Evolutionary conservation across 2,329 filamentous ascomycete species (phyloP).

Genomic region (Venturia aucupariae): DNA sequence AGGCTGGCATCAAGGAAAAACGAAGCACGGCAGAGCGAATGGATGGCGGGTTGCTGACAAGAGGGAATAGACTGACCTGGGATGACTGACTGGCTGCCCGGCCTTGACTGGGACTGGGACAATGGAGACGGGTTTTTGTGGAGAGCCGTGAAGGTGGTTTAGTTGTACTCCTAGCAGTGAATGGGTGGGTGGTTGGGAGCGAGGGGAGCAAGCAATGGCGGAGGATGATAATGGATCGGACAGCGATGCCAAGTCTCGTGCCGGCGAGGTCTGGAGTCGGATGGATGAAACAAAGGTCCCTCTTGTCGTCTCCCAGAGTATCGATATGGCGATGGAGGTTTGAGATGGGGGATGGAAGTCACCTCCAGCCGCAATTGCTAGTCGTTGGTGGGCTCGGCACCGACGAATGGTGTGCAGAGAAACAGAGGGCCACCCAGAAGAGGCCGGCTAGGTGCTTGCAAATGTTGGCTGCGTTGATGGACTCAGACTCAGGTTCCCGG

Average conservation of each 20-base stretch:
- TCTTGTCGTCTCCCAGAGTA: slow-evolving; percentile 5
- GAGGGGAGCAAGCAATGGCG: background rate
- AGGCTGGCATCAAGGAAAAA: slow-evolving; percentile 10
- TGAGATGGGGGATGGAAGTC: background rate
- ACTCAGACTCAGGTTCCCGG: background rate
- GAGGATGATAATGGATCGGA: background rate
- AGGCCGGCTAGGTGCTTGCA: slow-evolving; percentile 8
- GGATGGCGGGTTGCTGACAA: background rate
- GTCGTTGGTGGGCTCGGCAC: background rate
- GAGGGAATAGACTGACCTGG: slow-evolving; percentile 5
- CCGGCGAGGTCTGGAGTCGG: background rate
- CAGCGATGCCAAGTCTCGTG: background rate
- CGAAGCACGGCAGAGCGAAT: background rate
- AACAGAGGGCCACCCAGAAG: slow-evolving; percentile 1
- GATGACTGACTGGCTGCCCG: background rate
- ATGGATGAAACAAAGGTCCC: slow-evolving; percentile 3
- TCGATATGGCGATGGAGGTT: background rate
- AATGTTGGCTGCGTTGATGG: slow-evolving; percentile 1
- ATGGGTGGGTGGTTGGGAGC: background rate
- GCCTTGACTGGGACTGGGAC: background rate
- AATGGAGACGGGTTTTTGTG: background rate
- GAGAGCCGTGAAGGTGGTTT: too few species aligned
- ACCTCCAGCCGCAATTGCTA: background rate
- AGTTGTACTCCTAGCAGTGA: too few species aligned
- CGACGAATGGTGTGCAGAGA: slow-evolving; percentile 8